A percentile compares a stretch with the other conserved stretches of the same genome.
Conservation (phyloP, 2,329 filamentous ascomycete species). For the Chaetomium globosum region DNA sequence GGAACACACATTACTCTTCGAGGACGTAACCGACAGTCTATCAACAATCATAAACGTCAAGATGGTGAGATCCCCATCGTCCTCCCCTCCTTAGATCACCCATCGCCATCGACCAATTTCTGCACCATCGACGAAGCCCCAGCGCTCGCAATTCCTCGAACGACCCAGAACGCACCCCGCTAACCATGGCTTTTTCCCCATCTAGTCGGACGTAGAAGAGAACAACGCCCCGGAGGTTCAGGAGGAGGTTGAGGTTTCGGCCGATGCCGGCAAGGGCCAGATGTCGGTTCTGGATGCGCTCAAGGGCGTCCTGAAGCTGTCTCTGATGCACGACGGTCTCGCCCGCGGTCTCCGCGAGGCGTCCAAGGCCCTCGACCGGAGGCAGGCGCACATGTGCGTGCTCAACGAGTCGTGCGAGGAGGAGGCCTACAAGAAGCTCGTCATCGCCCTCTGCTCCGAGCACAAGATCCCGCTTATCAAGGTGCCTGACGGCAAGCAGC, state of each 20-base stretch:
- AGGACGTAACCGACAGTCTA: constrained; percentile 64
- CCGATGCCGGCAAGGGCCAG: constrained; percentile 86
- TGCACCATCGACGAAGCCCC: not conserved
- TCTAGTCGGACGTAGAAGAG: constrained; percentile 99
- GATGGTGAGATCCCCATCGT: constrained; percentile 57
- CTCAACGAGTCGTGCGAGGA: constrained; percentile 99
- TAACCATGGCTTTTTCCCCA: constrained; percentile 28
- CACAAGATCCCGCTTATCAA: constrained; percentile 99
- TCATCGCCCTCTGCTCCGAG: constrained; percentile 97
- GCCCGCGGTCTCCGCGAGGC: constrained; percentile 98
- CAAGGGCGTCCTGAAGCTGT: constrained; percentile 98
- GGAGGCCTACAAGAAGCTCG: constrained; percentile 99
- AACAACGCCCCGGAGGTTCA: constrained; percentile 79
- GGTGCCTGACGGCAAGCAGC: constrained; percentile 99
- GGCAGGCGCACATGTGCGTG: constrained; percentile 99
- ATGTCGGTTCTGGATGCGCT: constrained; percentile 98
- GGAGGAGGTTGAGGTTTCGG: constrained; percentile 94
- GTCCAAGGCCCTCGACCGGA: constrained; percentile 96
- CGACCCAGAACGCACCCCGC: constrained; percentile 25
- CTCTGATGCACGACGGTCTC: constrained; percentile 99
- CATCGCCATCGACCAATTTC: not conserved
- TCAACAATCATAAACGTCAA: constrained; percentile 55
- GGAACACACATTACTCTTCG: constrained; percentile 55
- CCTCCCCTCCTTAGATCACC: not conserved
- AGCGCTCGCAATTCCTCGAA: constrained; percentile 3